Base-by-base conservation (phyloP, 495 filamentous ascomycete species). In the Aspergillus incahuasiensis region DNA sequence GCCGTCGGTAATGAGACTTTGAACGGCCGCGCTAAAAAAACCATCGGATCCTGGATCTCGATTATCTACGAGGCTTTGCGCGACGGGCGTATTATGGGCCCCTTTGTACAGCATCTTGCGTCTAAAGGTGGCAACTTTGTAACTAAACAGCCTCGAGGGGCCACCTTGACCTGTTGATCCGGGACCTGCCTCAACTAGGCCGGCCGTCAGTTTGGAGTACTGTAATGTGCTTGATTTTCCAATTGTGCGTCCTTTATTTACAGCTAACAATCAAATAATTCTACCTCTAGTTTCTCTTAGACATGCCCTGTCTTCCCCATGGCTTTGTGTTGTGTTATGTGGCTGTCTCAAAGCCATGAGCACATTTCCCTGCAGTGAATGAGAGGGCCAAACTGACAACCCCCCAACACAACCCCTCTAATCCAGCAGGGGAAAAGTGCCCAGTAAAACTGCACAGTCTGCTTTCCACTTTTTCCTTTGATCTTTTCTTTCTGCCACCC, bases 41-140 rank as follows among this genome's bases (percentile, higher is more conserved):
- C 64, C 0, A 55, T 67, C 22, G 66, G 66, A 1, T 62, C 61
- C 5, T 67, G 64, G 64, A 60, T 69, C 12, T 63, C 61, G 6
- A 55, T 63, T 6, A 69, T 69, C 45, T 64, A 69, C 54, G 66
- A 67, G 48, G 56, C 57, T 3, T 41, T 69, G 20, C 52, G 60
- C 1, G 44, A 55, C 9, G 63, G 63, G 8, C 41, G 55, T n/a
- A 13, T 66, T 12, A 39, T 55, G 39, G 45, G 38, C 9, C 48
- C 56, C 6, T 49, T 68, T 49, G 59, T 67, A 54, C 47, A 57
- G 21, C 24, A 51, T 25, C 30, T 61, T 5, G 22, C 15, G 6
- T 19, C 54, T 30, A 39, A 5, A 35, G 32, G 12, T 15, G 2
- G 32, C 9, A 2, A 35, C 2, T 28, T 28, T 28, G 25, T n/a